Evolutionary conservation across 306 rosid species (phyloP), one percentile per base, ranked within the genome.

Genomic region (Lagenaria siceraria): DNA sequence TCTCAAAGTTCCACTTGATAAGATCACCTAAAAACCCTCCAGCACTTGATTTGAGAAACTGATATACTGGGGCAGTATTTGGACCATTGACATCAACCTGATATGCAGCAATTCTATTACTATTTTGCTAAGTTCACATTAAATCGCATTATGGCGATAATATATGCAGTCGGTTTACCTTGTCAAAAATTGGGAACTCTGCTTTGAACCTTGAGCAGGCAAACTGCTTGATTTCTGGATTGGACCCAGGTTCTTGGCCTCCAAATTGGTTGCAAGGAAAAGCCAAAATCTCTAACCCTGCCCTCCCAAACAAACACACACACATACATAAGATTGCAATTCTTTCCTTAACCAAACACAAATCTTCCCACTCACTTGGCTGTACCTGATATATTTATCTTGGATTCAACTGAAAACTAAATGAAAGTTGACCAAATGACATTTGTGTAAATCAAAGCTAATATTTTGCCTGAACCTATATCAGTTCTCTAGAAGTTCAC

Each of bases 11-110:
- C 99, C 99, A 95, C 85, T 95, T 95, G 64, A 95, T 25, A 59
- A 95, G 77, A 76, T 92, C 98, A 49, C 97, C 99, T 17, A 95
- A 61, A 81, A 95, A 89, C 70, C 99, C 97, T 70, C 97, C 99
- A 1, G 92, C 93, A 78, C 80, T 92, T 82, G 98, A 89, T 82
- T 95, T 95, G 84, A 95, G 93, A 82, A 90, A 95, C 85, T 88
- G 91, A 83, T 92, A 95, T 9, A 95, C 89, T 36, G 99, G 99
- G 78, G 96, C 89, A n/a, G 99, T 90, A 82, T 72, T 84, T 49
- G 99, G 96, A 80, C 99, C 99, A 70, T 95, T 95, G 56, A 95
- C 99, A 87, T 95, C 97, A 79, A 95, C 97, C 99, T 95, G 93
- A 78, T 70, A 62, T 19, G 80, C 75, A 84, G 18, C 77, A 22